phyloP scores from a whole-genome alignment of 495 filamentous ascomycete genomes.

The Thermochaetoides thermophila region DNA sequence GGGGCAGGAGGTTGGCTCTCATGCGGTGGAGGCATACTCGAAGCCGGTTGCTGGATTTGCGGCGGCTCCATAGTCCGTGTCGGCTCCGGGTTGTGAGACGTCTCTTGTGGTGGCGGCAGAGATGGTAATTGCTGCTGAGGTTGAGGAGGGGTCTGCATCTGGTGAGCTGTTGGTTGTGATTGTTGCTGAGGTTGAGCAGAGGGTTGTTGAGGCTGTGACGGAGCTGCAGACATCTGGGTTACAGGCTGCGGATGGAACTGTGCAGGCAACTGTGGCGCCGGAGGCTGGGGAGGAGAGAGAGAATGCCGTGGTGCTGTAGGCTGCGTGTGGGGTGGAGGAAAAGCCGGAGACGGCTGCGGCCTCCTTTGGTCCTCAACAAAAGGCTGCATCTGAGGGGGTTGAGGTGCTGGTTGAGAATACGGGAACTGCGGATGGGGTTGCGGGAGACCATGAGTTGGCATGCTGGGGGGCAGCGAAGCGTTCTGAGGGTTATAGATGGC shows the following conservation, averaged over 20 bases:
- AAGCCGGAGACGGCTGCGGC: conserved; percentile 43
- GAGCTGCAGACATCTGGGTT: conserved; percentile 22
- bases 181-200: conserved; percentile 28
- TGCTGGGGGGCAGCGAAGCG: conserved; percentile 30
- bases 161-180: conserved; percentile 24
- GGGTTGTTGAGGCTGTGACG: conserved; percentile 22
- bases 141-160: conserved; percentile 25
- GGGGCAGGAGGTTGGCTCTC: conserved; percentile 25
- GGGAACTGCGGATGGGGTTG: conserved; percentile 23
- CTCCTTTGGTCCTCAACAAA: conserved; percentile 57
- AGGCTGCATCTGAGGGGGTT: conserved; percentile 34
- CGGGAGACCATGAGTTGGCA: conserved; percentile 29
- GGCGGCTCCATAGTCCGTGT: conserved; percentile 22
- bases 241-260: conserved; percentile 23
- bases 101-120: conserved; percentile 12
- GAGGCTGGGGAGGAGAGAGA: conserved; percentile 24
- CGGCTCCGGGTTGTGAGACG: conserved; percentile 28
- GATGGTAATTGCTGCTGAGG: conserved; percentile 24
- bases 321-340: conserved; percentile 29
- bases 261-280: conserved; percentile 21
- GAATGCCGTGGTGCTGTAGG: conserved; percentile 23
- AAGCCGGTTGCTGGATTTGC: conserved; percentile 20
- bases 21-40: conserved; percentile 15
- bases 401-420: conserved; percentile 14
- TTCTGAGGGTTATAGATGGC: conserved; percentile 72